A percentile compares a stretch with the other conserved stretches of the same genome.
These are phyloP conservation scores for Fusarium sp. DNA, from an alignment of 2,329 filamentous ascomycete species.

Conservation along the genomic window DNA sequence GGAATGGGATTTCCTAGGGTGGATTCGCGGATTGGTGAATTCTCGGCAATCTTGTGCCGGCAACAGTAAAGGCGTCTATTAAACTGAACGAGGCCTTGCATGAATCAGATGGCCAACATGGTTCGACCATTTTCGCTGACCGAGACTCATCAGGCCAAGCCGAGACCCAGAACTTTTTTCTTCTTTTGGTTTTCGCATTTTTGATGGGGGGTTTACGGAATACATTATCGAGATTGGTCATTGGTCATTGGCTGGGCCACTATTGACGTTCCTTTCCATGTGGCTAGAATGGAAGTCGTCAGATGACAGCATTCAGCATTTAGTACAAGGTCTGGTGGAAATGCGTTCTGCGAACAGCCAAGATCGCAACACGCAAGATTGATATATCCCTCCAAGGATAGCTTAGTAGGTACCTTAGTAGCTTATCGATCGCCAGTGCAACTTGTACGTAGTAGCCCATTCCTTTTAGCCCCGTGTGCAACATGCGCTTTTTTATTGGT, in stretches of 20 bases:
- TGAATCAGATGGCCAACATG: constrained; percentile 21
- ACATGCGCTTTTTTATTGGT: constrained; percentile 27
- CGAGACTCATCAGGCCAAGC: constrained; percentile 29
- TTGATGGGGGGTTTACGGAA: constrained; percentile 5
- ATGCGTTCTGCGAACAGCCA: constrained; percentile 5
- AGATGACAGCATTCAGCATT: constrained; percentile 2
- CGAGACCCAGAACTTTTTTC: constrained; percentile 20
- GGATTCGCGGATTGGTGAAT: constrained; percentile 41
- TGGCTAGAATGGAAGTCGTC: constrained; percentile 12
- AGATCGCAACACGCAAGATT: constrained; percentile 6
- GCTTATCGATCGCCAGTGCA: constrained; percentile 21
- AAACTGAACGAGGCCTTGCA: constrained; percentile 9
- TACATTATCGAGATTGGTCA: constrained; percentile 1
- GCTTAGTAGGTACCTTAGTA: no score
- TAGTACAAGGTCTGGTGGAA: neutral
- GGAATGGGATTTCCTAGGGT: constrained; percentile 17
- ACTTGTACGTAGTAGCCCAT: constrained; percentile 12
- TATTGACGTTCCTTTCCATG: constrained; percentile 1
- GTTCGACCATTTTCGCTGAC: constrained; percentile 43
- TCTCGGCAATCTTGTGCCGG: constrained; percentile 44
- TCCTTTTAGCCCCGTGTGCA: constrained; percentile 32
- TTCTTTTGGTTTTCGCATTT: constrained; percentile 9
- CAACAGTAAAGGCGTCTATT: constrained; percentile 17
- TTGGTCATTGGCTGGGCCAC: constrained; percentile 30
- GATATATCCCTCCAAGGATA: neutral